Evolutionary conservation across 2,329 filamentous ascomycete species (phyloP), one percentile per base, ranked within the genome.

Genomic region (Dactylellina haptotyla): DNA sequence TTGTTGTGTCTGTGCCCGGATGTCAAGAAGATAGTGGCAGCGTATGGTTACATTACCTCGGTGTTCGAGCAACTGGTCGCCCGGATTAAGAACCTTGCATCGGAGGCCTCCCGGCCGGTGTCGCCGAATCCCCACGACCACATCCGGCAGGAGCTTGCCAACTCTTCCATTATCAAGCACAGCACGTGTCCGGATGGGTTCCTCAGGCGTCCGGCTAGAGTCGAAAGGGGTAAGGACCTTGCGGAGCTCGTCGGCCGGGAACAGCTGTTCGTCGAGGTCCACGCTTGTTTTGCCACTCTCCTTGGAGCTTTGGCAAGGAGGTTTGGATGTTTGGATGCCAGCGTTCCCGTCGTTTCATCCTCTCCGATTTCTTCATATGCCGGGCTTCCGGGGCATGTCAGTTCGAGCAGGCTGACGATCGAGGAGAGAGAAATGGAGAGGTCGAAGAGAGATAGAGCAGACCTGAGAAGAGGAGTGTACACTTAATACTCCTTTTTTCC

Each of bases 191-290:
- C 80, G n/a, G 80, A 77, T 75, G 86, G 85, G 39, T 84, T 88
- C 77, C 83, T 86, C 54, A 83, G 87, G 70, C 83, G 87, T 28
- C 87, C 87, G 83, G 85, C 85, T 26, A 84, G 83, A 53, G 85
- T 84, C 0, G 86, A 85, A 16, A 84, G 85, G 46, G 85, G 85
- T 39, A 84, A 87, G 41, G 87, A 88, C 1, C 81, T 90, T 53
- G 87, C 88, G 0, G 88, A 90, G 80, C 82, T 90, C 41, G 86
- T 89, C 26, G 88, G 88, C 18, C 82, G 87, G 76, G 87, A 88
- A 3, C 88, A 90, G 78, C 88, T 90, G 77, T 90, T 90, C 76
- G 86, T 90, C 64, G 85, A 89, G 81, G 80, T 90, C 72, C 88
- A 90, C 79, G 82, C 84, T 39, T 84, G 84, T 75, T 90, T 90